Evolutionary conservation across 139 green algal genomes (phyloP).

Genomic region (Micractinium conductrix): DNA sequence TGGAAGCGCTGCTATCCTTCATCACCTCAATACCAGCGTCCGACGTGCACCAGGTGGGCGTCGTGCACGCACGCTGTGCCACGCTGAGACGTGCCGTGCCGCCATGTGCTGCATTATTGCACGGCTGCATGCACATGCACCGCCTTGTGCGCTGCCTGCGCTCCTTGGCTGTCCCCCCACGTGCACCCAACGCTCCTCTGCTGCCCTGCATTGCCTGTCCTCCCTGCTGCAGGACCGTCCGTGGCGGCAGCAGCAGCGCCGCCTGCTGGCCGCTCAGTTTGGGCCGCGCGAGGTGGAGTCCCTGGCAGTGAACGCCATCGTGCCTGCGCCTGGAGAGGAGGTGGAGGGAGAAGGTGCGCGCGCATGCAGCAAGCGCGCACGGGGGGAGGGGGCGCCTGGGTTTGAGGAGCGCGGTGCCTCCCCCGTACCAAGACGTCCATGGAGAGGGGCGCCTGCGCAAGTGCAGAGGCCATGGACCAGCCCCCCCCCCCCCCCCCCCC

Average conservation of each 20-base stretch:
- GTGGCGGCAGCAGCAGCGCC: conserved; percentile 71
- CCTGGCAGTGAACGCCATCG: conserved; percentile 54
- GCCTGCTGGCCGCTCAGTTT: conserved; percentile 66
- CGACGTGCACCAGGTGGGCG: conserved; percentile 76
- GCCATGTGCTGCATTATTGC: too few relatives aligned
- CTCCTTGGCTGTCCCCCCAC: too few relatives aligned
- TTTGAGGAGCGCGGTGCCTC: too few relatives aligned
- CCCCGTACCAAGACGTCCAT: too few relatives aligned
- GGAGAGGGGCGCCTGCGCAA: too few relatives aligned
- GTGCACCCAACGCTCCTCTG: too few relatives aligned
- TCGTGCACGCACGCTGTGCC: too few relatives aligned
- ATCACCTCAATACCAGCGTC: conserved; percentile 70
- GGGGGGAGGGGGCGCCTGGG: not conserved
- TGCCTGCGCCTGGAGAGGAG: conserved; percentile 35
- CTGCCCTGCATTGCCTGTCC: too few relatives aligned
- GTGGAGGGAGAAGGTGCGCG: conserved; percentile 15
- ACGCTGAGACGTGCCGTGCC: too few relatives aligned
- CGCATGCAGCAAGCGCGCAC: not conserved
- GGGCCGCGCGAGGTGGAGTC: conserved; percentile 62
- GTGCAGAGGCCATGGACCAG: too few relatives aligned
- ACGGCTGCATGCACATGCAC: too few relatives aligned
- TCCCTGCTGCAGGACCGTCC: conserved; percentile 72
- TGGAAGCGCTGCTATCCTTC: conserved; percentile 81
- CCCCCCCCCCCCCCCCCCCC: not conserved
- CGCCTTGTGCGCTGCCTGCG: too few relatives aligned